Evolutionary conservation across 805 yeast genomes (phyloP), one percentile per base, ranked within the genome.

Genomic region (Candida nitratophila): DNA sequence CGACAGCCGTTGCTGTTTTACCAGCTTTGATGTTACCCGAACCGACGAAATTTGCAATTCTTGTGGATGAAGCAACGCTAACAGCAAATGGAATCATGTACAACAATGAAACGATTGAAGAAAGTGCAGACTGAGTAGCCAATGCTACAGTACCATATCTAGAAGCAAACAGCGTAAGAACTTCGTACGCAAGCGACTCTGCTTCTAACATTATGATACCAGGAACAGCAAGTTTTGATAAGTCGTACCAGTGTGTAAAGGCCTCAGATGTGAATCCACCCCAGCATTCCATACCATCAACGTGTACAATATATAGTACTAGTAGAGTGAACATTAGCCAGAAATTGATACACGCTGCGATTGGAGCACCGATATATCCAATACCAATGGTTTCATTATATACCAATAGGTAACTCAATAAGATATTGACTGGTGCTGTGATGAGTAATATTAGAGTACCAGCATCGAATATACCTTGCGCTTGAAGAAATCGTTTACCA

Each of bases 401-500:
- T 2, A 85, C 87, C 40, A 85, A 62, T 9, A 77, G 43, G 63
- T 83, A 85, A 60, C 83, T 84, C 57, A 83, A 60, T 35, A 79
- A 52, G 0, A 82, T 81, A 54, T 84, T 83, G 45, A 84, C 58
- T 2, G 93, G 91, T 2, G 90, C 87, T 51, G 86, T 81, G 19
- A 83, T 60, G 24, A 77, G 64, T 29, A 85, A 64, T 20, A 83
- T 84, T 43, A 78, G 71, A 0, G 90, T 83, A 10, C 88, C 82
- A 1, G 91, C 91, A 59, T 83, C 88, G 65, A 83, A 85, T 12
- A 83, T 76, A 27, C 86, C 87, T 65, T 85, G 91, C 41, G 87
- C 79, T 61, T 85, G 91, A 47, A 85, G 66, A 54, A 71, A 85
- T 54, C 86, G 77, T 56, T 84, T 83, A 37, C 83, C 81, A 59